Evolutionary conservation across 345 rosid genomes (phyloP).

Genomic region (Carallia brachiata): DNA sequence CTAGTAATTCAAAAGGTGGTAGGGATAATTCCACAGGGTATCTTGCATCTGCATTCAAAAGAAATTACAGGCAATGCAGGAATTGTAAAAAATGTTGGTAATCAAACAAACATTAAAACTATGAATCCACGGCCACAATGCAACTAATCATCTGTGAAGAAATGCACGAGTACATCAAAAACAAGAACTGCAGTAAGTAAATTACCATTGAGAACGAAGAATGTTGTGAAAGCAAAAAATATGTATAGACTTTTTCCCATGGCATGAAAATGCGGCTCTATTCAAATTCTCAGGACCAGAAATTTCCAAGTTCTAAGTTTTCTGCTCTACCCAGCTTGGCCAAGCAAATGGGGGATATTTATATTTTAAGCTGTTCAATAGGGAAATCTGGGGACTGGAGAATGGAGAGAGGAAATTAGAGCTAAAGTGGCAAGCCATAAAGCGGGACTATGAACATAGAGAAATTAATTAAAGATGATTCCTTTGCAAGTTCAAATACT

Average conservation of each 20-base stretch:
- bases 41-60: slow-evolving; percentile 32
- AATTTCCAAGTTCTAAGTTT: not conserved
- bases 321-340: not conserved
- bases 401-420: not conserved
- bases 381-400: no score
- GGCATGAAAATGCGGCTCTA: not conserved
- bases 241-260: slow-evolving; percentile 22
- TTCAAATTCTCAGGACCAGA: not conserved
- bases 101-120: not conserved
- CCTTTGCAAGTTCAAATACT: no score
- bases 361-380: no score
- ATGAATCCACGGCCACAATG: not conserved
- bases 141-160: not conserved
- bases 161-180: no score
- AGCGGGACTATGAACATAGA: no score
- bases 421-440: not conserved
- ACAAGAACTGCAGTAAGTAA: not conserved
- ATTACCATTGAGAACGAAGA: slow-evolving; percentile 27
- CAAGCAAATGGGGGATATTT: not conserved
- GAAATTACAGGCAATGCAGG: no score
- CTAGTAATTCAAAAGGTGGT: slow-evolving; percentile 25
- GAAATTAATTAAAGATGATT: no score
- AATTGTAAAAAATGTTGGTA: not conserved
- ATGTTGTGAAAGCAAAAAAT: slow-evolving; percentile 7
- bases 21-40: slow-evolving; percentile 3